phyloP scores from a whole-genome alignment of 495 filamentous ascomycete species.

The Lophiostoma macrostomum region DNA sequence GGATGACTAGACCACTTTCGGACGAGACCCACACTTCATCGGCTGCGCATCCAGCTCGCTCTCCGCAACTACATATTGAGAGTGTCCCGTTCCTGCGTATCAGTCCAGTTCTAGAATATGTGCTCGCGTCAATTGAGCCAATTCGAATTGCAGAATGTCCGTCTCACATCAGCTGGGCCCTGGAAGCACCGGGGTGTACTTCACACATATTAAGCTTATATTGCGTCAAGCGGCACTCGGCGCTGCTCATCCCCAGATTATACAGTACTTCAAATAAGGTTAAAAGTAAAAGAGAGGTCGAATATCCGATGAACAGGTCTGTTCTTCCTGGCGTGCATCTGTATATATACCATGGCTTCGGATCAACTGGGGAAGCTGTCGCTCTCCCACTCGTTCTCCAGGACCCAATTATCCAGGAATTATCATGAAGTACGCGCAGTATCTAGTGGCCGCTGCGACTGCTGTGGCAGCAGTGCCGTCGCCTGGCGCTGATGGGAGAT shows the following conservation, averaged over 20 bases:
- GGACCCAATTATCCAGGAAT: not conserved
- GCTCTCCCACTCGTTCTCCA: not conserved
- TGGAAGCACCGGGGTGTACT: conserved; percentile 22
- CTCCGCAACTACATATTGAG: too few species aligned
- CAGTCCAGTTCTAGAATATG: conserved; percentile 9
- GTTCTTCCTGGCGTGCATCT: conserved; percentile 1
- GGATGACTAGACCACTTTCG: too few species aligned
- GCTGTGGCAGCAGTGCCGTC: conserved; percentile 3
- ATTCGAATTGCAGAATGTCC: not conserved
- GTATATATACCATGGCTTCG: conserved; percentile 21
- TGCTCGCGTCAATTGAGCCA: not conserved
- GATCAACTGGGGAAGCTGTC: not conserved
- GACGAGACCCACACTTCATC: too few species aligned
- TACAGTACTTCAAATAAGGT: conserved; percentile 25
- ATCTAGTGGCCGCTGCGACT: conserved; percentile 14
- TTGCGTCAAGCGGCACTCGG: conserved; percentile 8
- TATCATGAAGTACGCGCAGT: conserved; percentile 12
- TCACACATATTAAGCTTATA: conserved; percentile 24
- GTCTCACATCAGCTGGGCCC: conserved; percentile 20
- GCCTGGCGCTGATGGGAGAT: conserved; percentile 43
- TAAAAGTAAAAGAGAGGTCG: conserved; percentile 10
- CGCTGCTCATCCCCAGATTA: conserved; percentile 15
- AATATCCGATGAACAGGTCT: not conserved
- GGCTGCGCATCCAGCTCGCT: too few species aligned
- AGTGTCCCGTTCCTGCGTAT: too few species aligned